Evolutionary conservation across 371 early-diverging fungal genomes (phyloP).

Genomic region (Smittium mucronatum): DNA sequence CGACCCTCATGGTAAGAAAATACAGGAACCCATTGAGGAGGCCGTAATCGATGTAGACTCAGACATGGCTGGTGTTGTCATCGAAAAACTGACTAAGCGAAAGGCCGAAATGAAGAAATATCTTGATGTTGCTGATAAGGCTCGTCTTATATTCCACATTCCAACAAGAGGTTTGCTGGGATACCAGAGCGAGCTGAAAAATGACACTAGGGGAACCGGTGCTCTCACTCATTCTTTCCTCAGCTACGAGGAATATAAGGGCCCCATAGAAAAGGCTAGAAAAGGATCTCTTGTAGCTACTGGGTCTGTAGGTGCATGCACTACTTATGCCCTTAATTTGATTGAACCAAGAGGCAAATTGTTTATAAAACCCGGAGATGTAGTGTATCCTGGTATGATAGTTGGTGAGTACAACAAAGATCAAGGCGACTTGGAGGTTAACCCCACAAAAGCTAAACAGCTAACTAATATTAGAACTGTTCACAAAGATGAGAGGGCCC

Average conservation of each 20-base stretch:
- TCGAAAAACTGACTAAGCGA: conserved; percentile 60
- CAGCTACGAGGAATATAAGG: conserved; percentile 50
- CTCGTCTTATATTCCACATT: conserved; percentile 51
- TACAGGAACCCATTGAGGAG: conserved; percentile 66
- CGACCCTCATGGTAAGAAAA: conserved; percentile 21
- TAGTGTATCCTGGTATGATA: conserved; percentile 67
- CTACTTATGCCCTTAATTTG: conserved; percentile 50
- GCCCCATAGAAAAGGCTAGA: conserved; percentile 48
- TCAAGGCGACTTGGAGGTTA: conserved; percentile 53
- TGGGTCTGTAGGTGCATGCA: conserved; percentile 54
- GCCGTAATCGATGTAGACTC: conserved; percentile 59
- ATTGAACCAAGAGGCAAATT: conserved; percentile 63
- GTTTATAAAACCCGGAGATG: conserved; percentile 52
- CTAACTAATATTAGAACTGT: conserved; percentile 58
- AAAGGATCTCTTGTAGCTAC: conserved; percentile 37
- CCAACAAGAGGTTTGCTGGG: conserved; percentile 68
- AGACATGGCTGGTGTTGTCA: conserved; percentile 49
- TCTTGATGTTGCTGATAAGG: conserved; percentile 50
- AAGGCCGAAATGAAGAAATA: conserved; percentile 61
- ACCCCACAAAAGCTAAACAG: conserved; percentile 62
- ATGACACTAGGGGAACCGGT: conserved; percentile 51
- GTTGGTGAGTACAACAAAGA: conserved; percentile 62
- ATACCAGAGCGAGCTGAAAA: conserved; percentile 65
- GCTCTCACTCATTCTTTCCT: conserved; percentile 56
- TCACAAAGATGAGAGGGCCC: conserved; percentile 55